Evolutionary conservation across 306 rosid species (phyloP), one percentile per base, ranked within the genome.

Genomic region (Elaeagnus macrophylla): DNA sequence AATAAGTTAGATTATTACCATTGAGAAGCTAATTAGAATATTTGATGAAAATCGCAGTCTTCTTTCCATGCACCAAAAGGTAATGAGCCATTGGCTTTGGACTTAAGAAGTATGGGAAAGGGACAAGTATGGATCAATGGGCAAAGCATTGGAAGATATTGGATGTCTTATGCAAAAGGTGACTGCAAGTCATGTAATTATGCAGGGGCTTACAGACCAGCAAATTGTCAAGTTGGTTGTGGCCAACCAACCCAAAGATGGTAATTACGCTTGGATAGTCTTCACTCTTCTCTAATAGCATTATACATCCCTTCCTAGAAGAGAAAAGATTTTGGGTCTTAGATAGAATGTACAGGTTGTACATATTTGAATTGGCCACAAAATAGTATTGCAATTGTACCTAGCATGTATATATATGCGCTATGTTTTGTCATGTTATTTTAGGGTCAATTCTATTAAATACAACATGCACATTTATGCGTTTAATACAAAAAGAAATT

Each of bases 181-280:
- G 10, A 12, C 10, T 49, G 53, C 11, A 9, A 11, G 3, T 8
- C 17, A 49, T 49, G 37, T 17, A 49, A 12, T 49, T 49, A 49
- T 19, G 12, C 53, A 17, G 53, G 37, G 19, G 7, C 36, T 13
- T 8, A 49, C 37, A 49, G 8, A 9, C 13, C 17, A 19, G 18
- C 5, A 13, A 19, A 49, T 18, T 42, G 62, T 18, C n/a, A 17
- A 11, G 8, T 2, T 16, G 44, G 63, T 58, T 45, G 63, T 10
- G 53, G 63, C 15, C 53, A 46, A 32, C 14, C 53, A 51, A 13
- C 63, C 9, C 63, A 58, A 35, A 58, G 15, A 35, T 58, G 63
- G 53, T 59, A 8, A 35, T 25, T 25, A 25, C 32, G 2, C 32
- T 25, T 25, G 32, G 32, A 25, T 25, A 25, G 32, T 25, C 32